phyloP scores from a whole-genome alignment of 2,329 filamentous ascomycete species.

The Aspergillus japonicus region DNA sequence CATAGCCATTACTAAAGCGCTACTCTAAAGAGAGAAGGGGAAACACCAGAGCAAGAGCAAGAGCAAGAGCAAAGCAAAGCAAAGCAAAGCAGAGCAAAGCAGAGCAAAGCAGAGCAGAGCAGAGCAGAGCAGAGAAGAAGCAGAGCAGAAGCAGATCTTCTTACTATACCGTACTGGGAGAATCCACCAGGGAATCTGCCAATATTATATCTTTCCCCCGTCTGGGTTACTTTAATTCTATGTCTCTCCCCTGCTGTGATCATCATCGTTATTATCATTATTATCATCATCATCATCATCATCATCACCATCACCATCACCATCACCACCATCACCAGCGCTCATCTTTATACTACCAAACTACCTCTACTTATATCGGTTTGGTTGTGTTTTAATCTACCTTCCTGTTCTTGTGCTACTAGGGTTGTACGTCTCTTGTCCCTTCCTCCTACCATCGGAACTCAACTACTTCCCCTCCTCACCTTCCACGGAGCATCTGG shows the following conservation, averaged over 20 bases:
- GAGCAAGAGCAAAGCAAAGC: background rate
- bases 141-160: background rate
- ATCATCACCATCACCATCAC: background rate
- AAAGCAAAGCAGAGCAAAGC: background rate
- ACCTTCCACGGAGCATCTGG: background rate
- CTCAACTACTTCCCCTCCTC: background rate
- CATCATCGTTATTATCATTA: background rate
- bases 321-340: too few species aligned
- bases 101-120: background rate
- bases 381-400: background rate
- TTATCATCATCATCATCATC: background rate
- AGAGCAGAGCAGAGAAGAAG: background rate
- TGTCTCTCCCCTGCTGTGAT: background rate
- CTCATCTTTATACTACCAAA: too few species aligned
- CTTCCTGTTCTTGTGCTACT: background rate
- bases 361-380: background rate
- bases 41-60: constrained; percentile 5
- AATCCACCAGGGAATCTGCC: constrained; percentile 6
- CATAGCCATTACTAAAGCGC: constrained; percentile 6
- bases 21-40: background rate
- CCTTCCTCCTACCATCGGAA: constrained; percentile 2
- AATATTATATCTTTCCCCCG: constrained; percentile 6
- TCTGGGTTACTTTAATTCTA: constrained; percentile 1
- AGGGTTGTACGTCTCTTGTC: background rate
- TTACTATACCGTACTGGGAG: constrained; percentile 14